Conservation (phyloP, 768 basidiomycete species). For the Podaxis sp. region DNA sequence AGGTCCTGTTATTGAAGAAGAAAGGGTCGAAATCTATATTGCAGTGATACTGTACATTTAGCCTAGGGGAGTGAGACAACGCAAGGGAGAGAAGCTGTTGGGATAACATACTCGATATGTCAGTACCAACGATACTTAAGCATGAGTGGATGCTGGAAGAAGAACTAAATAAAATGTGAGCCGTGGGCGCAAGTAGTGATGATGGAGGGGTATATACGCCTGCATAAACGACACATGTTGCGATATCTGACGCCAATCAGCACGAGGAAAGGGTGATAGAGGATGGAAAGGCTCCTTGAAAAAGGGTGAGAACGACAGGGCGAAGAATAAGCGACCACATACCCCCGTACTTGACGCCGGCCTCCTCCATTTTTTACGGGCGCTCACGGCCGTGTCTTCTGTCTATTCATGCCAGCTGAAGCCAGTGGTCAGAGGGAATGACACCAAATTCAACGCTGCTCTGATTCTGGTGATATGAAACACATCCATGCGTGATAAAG, state of each 20-base stretch:
- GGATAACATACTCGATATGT: conserved; percentile 39
- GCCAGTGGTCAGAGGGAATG: conserved; percentile 70
- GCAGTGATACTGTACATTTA: conserved; percentile 73
- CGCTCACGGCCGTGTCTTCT: conserved; percentile 55
- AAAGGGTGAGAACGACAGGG: conserved; percentile 18
- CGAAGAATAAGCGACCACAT: neutral
- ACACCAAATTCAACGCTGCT: conserved; percentile 48
- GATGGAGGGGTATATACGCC: conserved; percentile 39
- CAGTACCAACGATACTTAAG: conserved; percentile 76
- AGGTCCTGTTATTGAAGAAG: conserved; percentile 60
- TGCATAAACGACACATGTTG: conserved; percentile 76
- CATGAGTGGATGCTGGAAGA: conserved; percentile 69
- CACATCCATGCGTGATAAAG: neutral
- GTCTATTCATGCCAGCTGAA: conserved; percentile 75
- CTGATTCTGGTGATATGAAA: conserved; percentile 13
- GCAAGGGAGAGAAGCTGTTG: neutral
- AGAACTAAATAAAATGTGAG: conserved; percentile 44
- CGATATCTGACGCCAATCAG: conserved; percentile 47
- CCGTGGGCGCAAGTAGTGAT: conserved; percentile 24
- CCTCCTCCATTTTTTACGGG: conserved; percentile 58
- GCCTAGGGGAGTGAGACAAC: conserved; percentile 34
- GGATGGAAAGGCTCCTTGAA: conserved; percentile 21
- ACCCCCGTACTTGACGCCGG: conserved; percentile 42
- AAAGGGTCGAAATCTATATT: conserved; percentile 69
- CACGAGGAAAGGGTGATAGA: neutral